phyloP scores from a whole-genome alignment of 768 basidiomycete species.

The Ephemerocybe angulata region DNA sequence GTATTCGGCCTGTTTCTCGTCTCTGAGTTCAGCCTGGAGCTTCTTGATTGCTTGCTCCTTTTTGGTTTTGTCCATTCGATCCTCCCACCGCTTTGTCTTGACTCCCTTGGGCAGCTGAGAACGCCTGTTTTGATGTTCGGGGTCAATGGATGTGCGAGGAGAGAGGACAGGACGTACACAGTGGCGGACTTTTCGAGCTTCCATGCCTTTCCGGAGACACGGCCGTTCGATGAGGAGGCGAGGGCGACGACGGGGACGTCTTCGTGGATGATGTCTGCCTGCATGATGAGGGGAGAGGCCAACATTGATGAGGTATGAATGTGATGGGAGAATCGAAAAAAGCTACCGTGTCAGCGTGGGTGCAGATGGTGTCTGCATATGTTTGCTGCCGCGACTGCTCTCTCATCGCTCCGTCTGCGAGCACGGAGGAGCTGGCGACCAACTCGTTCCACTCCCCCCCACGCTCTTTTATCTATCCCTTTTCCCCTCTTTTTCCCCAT shows the following conservation, averaged over 20 bases:
- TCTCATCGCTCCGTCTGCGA: neutral
- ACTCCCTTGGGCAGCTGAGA: constrained; percentile 63
- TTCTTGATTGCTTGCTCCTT: constrained; percentile 69
- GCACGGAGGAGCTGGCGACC: neutral
- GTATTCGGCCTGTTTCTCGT: constrained; percentile 70
- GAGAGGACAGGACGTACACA: constrained; percentile 34
- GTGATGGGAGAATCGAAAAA: neutral
- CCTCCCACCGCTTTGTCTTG: constrained; percentile 64
- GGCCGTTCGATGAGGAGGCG: constrained; percentile 58
- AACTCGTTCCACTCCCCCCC: constrained; percentile 3
- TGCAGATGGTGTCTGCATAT: constrained; percentile 1
- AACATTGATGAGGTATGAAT: constrained; percentile 19
- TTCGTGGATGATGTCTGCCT: constrained; percentile 18
- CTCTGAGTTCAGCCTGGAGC: constrained; percentile 66
- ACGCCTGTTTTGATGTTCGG: constrained; percentile 43
- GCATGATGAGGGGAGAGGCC: constrained; percentile 21
- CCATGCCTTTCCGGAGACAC: constrained; percentile 71
- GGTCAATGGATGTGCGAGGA: constrained; percentile 5
- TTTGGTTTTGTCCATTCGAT: constrained; percentile 66
- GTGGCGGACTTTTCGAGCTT: constrained; percentile 48
- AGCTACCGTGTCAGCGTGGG: neutral
- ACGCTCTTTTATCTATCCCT: constrained; percentile 7
- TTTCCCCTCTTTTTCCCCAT: constrained; percentile 12
- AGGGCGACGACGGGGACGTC: constrained; percentile 30
- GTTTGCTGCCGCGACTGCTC: too few relatives aligned